Percentiles rank a stretch among this genome's conserved stretches.
Conservation (phyloP, 2,329 filamentous ascomycete species). For the Diatrype stigma region DNA sequence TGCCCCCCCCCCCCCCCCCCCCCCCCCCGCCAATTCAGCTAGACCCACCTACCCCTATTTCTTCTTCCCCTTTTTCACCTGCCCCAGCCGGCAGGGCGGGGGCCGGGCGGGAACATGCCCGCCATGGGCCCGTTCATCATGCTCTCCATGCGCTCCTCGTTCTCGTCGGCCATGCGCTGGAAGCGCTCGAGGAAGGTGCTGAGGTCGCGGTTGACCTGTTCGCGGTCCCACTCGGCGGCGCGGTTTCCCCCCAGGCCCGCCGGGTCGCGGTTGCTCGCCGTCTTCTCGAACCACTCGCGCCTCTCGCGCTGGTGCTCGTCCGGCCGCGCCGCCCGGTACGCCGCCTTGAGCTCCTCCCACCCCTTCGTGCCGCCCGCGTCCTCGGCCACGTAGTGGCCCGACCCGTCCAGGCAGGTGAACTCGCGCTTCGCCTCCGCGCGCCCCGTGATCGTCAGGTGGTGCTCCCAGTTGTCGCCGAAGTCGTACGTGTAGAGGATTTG, state of each 20-base stretch:
- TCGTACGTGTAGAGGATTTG: conserved; percentile 17
- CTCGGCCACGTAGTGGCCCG: conserved; percentile 24
- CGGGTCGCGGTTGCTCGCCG: background rate
- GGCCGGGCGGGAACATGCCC: background rate
- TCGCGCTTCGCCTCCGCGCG: conserved; percentile 1
- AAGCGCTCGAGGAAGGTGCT: background rate
- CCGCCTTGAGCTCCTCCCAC: conserved; percentile 25
- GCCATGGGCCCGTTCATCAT: background rate
- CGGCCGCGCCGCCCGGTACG: conserved; percentile 22
- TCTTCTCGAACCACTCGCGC: conserved; percentile 24
- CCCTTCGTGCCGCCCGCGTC: conserved; percentile 23
- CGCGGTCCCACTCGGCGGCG: background rate
- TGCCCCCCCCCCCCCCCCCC: too few relatives aligned
- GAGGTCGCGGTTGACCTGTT: background rate
- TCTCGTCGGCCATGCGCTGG: background rate
- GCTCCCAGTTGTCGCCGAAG: conserved; percentile 19
- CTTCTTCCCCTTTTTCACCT: too few relatives aligned
- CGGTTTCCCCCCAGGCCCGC: too few relatives aligned
- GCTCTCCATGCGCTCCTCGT: background rate
- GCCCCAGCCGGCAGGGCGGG: too few relatives aligned
- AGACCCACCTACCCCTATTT: too few relatives aligned
- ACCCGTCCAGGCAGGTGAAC: conserved; percentile 2
- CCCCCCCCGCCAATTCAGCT: too few relatives aligned
- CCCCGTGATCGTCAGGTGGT: conserved; percentile 11
- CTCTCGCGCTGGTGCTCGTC: conserved; percentile 19